phyloP scores from a whole-genome alignment of 345 rosid species.

The Corchorus olitorius region DNA sequence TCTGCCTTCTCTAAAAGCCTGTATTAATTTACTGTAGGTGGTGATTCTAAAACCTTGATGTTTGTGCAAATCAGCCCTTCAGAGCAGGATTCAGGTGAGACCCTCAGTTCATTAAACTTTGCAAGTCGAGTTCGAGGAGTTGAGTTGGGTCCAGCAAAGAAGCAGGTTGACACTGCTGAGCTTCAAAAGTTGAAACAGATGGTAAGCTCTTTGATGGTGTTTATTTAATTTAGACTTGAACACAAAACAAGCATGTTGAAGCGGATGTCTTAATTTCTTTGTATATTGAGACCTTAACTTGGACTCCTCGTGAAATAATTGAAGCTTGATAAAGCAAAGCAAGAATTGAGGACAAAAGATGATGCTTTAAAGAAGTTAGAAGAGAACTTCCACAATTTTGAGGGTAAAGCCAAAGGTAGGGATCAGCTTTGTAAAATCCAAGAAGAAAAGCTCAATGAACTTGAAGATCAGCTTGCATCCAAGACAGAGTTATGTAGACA shows the following conservation, averaged over 20 bases:
- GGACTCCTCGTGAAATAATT: not conserved
- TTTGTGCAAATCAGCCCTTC: conserved; percentile 53
- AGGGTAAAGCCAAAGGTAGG: conserved; percentile 37
- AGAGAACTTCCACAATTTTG: conserved; percentile 38
- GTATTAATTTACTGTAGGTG: conserved; percentile 33
- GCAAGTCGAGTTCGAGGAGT: conserved; percentile 47
- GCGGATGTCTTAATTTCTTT: not conserved
- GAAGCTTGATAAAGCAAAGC: conserved; percentile 48
- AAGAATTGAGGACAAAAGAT: conserved; percentile 44
- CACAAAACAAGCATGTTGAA: not conserved
- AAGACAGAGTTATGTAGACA: conserved; percentile 31
- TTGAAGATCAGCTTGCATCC: conserved; percentile 37
- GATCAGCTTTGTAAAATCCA: conserved; percentile 37
- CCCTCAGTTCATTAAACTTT: conserved; percentile 49
- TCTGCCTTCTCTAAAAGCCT: not conserved
- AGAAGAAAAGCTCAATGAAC: conserved; percentile 38
- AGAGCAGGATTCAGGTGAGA: conserved; percentile 44
- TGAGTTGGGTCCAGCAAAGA: conserved; percentile 42
- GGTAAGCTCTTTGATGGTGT: conserved; percentile 27
- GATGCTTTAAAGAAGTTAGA: conserved; percentile 36
- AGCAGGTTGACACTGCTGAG: conserved; percentile 40
- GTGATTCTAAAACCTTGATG: conserved; percentile 50
- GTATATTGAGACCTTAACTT: conserved; percentile 1
- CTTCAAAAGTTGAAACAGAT: conserved; percentile 41
- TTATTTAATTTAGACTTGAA: not conserved